Base-by-base conservation (phyloP, 306 rosid species). In the Oxytropis ochrocephala region DNA sequence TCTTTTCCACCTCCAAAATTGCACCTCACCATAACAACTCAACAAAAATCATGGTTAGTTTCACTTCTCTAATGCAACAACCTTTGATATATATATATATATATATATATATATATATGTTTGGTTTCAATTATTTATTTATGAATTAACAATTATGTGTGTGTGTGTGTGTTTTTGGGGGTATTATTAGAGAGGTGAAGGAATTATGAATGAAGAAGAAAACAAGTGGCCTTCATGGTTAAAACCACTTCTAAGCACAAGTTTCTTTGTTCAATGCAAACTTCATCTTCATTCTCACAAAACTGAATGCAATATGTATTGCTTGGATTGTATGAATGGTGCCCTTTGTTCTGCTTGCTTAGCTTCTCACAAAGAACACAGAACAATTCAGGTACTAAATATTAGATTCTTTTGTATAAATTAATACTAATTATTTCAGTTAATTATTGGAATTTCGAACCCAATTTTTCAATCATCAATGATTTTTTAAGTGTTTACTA, bases 221-320 rank as follows among this genome's bases (percentile, higher is more conserved):
- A 76, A 44, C 17, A 72, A 70, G 59, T 87, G 92, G 92, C 92
- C 92, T 5, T 78, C 77, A 29, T 87, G 92, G 92, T n/a, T 87
- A 52, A 43, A 35, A n/a, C 92, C 92, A 13, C 89, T 87, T 78
- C 81, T 87, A 3, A 30, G 56, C 59, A 82, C 89, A 8, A 82
- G 73, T 18, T 87, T 87, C 83, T 87, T 87, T 69, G 89, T 84
- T 75, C 92, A 84, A 56, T 87, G 92, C 84, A 87, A 85, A 64
- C 67, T 73, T 70, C 92, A 87, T 48, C 59, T 74, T 3, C 89
- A 85, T 85, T 87, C 92, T n/a, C 87, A 87, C 70, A 87, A 87
- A 74, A 82, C 80, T 58, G 92, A 87, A 85, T 87, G 92, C 67
- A 87, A 87, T 59, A 87, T 87, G 92, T 87, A 71, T 73, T 87